A percentile compares a stretch with the other conserved stretches of the same genome.
These are phyloP conservation scores for Yamadazyma membranifaciens DNA, from an alignment of 1,139 yeast species.

Conservation along the genomic window DNA sequence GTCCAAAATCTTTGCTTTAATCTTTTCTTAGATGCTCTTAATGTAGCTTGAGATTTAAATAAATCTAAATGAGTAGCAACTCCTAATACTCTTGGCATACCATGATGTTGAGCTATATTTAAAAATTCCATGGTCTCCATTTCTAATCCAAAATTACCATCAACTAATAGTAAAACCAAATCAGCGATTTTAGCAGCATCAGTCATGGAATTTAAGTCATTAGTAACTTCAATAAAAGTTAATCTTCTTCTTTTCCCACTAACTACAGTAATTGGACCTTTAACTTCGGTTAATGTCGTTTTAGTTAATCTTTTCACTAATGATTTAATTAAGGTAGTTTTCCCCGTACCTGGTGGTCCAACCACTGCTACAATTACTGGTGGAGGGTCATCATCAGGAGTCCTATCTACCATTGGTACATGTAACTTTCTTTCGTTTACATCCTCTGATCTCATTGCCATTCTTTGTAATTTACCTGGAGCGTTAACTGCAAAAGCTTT, in stretches of 20 bases:
- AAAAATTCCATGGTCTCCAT: conserved; percentile 99
- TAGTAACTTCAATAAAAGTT: conserved; percentile 89
- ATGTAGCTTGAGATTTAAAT: conserved; percentile 84
- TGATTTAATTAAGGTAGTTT: conserved; percentile 88
- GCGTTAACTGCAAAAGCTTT: conserved; percentile 94
- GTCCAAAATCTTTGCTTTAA: conserved; percentile 98
- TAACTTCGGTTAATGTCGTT: conserved; percentile 77
- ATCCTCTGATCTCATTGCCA: conserved; percentile 84
- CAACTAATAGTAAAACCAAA: conserved; percentile 81
- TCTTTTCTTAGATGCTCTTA: conserved; percentile 88
- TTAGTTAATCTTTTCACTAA: conserved; percentile 88
- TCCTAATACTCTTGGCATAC: conserved; percentile 97
- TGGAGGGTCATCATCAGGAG: conserved; percentile 97
- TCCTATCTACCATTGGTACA: conserved; percentile 96
- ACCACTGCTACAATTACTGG: conserved; percentile 96
- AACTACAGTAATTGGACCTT: conserved; percentile 97
- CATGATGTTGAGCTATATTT: conserved; percentile 95
- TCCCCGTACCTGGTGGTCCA: conserved; percentile 99
- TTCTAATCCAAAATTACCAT: conserved; percentile 97
- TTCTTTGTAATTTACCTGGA: conserved; percentile 83
- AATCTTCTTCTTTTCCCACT: conserved; percentile 92
- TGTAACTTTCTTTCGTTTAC: conserved; percentile 83
- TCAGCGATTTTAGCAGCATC: conserved; percentile 97
- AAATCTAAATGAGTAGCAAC: conserved; percentile 94
- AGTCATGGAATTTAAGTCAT: conserved; percentile 92